These are phyloP conservation scores for Leishmania braziliensis DNA, from an alignment of 208 protist genomes.

Conservation along the genomic window DNA sequence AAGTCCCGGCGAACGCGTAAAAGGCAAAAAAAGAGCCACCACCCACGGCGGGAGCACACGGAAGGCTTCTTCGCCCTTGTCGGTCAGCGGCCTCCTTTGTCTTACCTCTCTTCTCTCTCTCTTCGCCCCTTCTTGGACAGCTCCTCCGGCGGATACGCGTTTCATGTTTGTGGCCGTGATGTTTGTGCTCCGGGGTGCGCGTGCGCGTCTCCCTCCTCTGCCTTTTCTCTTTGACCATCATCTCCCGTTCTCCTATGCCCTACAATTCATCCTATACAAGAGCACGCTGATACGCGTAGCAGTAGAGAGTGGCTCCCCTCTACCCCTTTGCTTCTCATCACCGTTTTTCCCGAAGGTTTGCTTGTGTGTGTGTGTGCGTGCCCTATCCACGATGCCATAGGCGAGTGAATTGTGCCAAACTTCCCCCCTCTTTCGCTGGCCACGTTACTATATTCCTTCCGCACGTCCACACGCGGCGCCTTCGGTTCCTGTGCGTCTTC, in stretches of 20 bases:
- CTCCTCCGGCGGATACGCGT: neutral
- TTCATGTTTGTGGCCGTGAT: neutral
- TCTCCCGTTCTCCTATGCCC: neutral
- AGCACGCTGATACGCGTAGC: neutral
- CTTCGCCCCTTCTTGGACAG: neutral
- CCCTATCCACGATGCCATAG: neutral
- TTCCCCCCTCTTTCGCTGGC: neutral
- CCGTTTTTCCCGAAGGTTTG: neutral
- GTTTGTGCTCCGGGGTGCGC: neutral
- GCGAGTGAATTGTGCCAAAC: neutral
- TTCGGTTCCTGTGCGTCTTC: neutral
- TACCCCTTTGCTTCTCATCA: neutral
- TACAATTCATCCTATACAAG: neutral
- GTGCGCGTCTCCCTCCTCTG: neutral
- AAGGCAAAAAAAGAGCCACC: neutral
- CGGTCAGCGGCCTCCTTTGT: neutral
- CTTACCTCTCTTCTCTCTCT: neutral
- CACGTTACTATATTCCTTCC: slow-evolving; percentile 1
- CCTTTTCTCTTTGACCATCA: neutral
- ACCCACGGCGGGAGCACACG: neutral
- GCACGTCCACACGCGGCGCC: neutral
- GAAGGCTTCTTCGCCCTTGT: neutral
- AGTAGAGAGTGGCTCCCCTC: neutral
- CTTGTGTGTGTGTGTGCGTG: neutral
- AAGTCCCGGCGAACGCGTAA: neutral